A percentile compares a stretch with the other conserved stretches of the same genome.
These are phyloP conservation scores for Thelephora ganbajun DNA, from an alignment of 768 basidiomycete species.

Conservation along the genomic window DNA sequence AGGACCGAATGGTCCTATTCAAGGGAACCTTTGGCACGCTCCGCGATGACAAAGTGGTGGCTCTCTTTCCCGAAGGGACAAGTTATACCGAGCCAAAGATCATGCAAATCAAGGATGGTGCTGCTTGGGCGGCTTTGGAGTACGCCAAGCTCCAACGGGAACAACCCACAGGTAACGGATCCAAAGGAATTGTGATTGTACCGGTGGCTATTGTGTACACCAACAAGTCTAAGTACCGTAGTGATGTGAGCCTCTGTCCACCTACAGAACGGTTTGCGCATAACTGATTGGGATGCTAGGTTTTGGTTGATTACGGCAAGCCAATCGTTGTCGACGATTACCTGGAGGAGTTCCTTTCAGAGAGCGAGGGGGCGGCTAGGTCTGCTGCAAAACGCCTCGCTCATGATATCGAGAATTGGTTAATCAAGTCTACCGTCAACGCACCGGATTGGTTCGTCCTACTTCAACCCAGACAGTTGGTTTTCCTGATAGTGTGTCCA, in stretches of 20 bases:
- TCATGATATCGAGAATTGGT: slow-evolving; percentile 49
- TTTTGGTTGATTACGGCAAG: slow-evolving; percentile 51
- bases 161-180: slow-evolving; percentile 28
- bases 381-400: slow-evolving; percentile 82
- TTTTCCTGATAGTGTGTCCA: slow-evolving; percentile 16
- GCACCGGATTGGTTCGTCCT: slow-evolving; percentile 79
- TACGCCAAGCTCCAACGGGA: slow-evolving; percentile 69
- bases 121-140: slow-evolving; percentile 90
- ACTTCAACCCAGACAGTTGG: background rate
- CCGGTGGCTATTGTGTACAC: slow-evolving; percentile 89
- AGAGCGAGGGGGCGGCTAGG: slow-evolving; percentile 51
- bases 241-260: slow-evolving; percentile 41
- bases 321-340: slow-evolving; percentile 69
- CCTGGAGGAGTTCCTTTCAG: slow-evolving; percentile 64
- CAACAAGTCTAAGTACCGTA: slow-evolving; percentile 91
- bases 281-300: background rate
- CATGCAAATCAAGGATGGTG: slow-evolving; percentile 88
- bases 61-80: slow-evolving; percentile 88
- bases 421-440: slow-evolving; percentile 74
- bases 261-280: slow-evolving; percentile 2
- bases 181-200: slow-evolving; percentile 47
- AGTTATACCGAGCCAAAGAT: slow-evolving; percentile 90
- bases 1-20: slow-evolving; percentile 82
- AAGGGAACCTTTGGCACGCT: slow-evolving; percentile 82
- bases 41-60: slow-evolving; percentile 67